Evolutionary conservation across 305 asterid genomes (phyloP).

Genomic region (Solanum hybrid): DNA sequence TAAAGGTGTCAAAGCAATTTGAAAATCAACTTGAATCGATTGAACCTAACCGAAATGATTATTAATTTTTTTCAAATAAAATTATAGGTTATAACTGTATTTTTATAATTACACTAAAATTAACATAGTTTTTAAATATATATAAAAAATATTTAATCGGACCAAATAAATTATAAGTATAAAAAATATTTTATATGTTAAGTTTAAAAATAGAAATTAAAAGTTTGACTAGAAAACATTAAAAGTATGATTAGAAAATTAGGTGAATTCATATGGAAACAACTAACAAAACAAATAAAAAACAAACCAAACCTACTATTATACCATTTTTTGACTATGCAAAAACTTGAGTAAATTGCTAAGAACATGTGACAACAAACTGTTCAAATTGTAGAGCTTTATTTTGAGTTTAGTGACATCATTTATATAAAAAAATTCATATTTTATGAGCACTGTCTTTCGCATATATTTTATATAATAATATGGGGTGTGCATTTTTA

Average conservation of each 20-base stretch:
- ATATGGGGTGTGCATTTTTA: background rate
- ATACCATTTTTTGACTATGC: background rate
- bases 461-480: too few relatives aligned
- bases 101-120: background rate
- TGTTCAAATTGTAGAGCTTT: background rate
- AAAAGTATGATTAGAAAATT: background rate
- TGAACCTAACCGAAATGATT: background rate
- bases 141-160: background rate
- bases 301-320: background rate
- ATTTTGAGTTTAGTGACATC: background rate
- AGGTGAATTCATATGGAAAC: background rate
- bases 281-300: background rate
- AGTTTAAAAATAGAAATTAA: background rate
- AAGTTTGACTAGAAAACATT: background rate
- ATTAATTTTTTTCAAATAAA: background rate
- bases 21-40: background rate
- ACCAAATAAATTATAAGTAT: background rate
- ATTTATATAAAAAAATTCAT: background rate
- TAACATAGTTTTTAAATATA: background rate
- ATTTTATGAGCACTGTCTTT: too few relatives aligned
- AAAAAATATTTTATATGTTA: background rate
- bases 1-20: background rate
- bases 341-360: background rate
- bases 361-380: background rate
- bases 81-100: background rate